These are phyloP conservation scores for Colletotrichum sp. DNA, from an alignment of 2,329 filamentous ascomycete genomes.

Conservation along the genomic window DNA sequence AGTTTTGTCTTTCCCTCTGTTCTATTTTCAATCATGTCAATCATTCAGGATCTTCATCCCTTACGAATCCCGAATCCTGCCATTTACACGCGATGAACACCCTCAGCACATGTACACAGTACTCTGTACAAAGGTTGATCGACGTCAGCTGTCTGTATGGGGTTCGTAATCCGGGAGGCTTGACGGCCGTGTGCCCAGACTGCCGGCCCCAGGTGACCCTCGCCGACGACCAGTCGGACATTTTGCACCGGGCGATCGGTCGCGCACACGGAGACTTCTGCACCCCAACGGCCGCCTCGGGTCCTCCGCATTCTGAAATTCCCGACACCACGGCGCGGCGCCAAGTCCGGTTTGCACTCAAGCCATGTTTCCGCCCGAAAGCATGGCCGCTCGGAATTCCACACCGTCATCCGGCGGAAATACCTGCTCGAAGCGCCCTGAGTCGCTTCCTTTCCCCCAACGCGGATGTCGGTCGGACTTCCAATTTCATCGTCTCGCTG, in stretches of 20 bases:
- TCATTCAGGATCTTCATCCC: not conserved
- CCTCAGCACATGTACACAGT: not conserved
- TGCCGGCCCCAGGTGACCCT: not conserved
- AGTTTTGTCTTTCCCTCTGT: not conserved
- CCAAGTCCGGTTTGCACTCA: not conserved
- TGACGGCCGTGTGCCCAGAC: not conserved
- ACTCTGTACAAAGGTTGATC: not conserved
- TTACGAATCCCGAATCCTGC: not conserved
- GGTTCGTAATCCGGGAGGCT: not conserved
- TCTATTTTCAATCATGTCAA: not conserved
- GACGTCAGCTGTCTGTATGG: not conserved
- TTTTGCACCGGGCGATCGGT: not conserved
- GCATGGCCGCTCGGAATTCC: not conserved
- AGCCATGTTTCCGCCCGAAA: not conserved
- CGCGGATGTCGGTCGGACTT: not conserved
- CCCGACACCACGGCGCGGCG: not conserved
- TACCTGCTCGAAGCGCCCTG: not conserved
- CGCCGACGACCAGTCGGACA: not conserved
- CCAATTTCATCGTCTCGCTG: not conserved
- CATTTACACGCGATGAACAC: not conserved
- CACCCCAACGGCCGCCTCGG: not conserved
- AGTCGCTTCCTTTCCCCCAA: not conserved
- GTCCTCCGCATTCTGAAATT: not conserved
- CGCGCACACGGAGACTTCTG: not conserved
- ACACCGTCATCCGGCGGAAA: not conserved